These are phyloP conservation scores for Volvariella surrecta DNA, from an alignment of 1,284 basidiomycete species.

Conservation along the genomic window DNA sequence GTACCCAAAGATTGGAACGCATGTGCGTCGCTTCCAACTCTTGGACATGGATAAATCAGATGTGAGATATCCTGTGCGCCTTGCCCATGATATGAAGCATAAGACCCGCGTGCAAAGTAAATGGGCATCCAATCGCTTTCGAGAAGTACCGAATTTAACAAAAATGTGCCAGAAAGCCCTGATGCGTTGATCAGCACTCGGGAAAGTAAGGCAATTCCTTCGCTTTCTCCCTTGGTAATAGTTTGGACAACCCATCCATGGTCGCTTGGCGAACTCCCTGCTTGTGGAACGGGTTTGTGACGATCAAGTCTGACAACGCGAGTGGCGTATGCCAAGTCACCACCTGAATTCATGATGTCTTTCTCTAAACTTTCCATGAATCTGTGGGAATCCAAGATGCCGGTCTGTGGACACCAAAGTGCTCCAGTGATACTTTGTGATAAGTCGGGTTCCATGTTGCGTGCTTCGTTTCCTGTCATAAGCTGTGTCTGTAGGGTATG, in stretches of 20 bases:
- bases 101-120: constrained; percentile 78
- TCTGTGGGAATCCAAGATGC: constrained; percentile 85
- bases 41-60: constrained; percentile 87
- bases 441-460: constrained; percentile 77
- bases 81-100: constrained; percentile 79
- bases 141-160: constrained; percentile 68
- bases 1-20: constrained; percentile 81
- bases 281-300: constrained; percentile 18
- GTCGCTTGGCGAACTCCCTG: constrained; percentile 16
- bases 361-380: constrained; percentile 75
- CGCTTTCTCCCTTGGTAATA: constrained; percentile 36
- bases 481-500: constrained; percentile 58
- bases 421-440: constrained; percentile 65
- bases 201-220: constrained; percentile 71
- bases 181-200: constrained; percentile 83
- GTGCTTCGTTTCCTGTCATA: constrained; percentile 65
- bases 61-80: constrained; percentile 60
- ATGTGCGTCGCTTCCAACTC: constrained; percentile 43
- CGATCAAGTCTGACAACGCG: constrained; percentile 85
- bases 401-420: constrained; percentile 81
- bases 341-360: constrained; percentile 65
- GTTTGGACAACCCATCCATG: constrained; percentile 71
- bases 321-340: constrained; percentile 78
- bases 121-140: constrained; percentile 48
- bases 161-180: constrained; percentile 69